A percentile compares a stretch with the other conserved stretches of the same genome.
Conservation (phyloP, 1,139 yeast species). For the Hyphopichia buzzinii region DNA sequence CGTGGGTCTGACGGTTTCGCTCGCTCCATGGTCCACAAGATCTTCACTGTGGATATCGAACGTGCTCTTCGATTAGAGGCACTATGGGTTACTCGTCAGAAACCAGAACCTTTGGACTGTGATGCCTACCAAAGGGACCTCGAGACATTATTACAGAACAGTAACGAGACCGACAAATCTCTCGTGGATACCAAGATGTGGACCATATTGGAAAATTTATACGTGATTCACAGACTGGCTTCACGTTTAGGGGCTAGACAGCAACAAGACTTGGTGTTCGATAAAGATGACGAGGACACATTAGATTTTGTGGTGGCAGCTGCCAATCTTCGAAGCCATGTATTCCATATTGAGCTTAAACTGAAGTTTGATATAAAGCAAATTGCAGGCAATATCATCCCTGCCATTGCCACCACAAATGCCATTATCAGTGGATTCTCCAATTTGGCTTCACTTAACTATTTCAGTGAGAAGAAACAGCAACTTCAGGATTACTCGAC, state of each 20-base stretch:
- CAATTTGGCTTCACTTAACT: slow-evolving; percentile 65
- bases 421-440: slow-evolving; percentile 93
- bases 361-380: slow-evolving; percentile 87
- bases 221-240: slow-evolving; percentile 54
- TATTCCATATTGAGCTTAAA: slow-evolving; percentile 71
- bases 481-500: slow-evolving; percentile 37
- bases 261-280: slow-evolving; percentile 56
- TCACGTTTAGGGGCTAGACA: slow-evolving; percentile 37
- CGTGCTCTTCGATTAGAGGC: slow-evolving; percentile 69
- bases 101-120: slow-evolving; percentile 60
- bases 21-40: slow-evolving; percentile 47
- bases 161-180: slow-evolving; percentile 9
- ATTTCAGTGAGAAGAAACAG: slow-evolving; percentile 33
- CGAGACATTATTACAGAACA: slow-evolving; percentile 13
- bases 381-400: slow-evolving; percentile 96
- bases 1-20: slow-evolving; percentile 27
- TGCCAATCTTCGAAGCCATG: slow-evolving; percentile 72
- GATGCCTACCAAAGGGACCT: slow-evolving; percentile 17
- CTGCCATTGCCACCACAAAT: slow-evolving; percentile 97
- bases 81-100: slow-evolving; percentile 70
- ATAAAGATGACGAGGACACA: slow-evolving; percentile 93
- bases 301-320: slow-evolving; percentile 85
- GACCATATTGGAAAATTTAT: slow-evolving; percentile 62
- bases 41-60: slow-evolving; percentile 70
- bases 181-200: slow-evolving; percentile 58